A percentile compares a stretch with the other conserved stretches of the same genome.
Evolutionary conservation across 2,329 filamentous ascomycete genomes (phyloP).

Genomic region (Blumeria hordei): DNA sequence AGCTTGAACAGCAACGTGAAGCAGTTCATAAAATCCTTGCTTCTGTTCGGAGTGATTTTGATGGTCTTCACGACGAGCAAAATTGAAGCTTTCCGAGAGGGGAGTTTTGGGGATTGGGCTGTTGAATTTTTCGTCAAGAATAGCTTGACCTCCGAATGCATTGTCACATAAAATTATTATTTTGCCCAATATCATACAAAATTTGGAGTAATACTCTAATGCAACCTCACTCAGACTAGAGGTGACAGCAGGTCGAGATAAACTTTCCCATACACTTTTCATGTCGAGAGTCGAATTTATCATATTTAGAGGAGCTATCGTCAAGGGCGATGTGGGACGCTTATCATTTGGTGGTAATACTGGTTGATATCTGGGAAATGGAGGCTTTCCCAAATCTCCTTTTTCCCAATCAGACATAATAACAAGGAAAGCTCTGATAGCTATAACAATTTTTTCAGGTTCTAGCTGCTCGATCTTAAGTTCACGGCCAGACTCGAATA

Average conservation of each 20-base stretch:
- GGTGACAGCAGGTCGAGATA: slow-evolving; percentile 40
- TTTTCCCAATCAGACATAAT: slow-evolving; percentile 87
- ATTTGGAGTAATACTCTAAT: slow-evolving; percentile 67
- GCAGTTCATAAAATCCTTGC: slow-evolving; percentile 81
- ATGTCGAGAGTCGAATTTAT: slow-evolving; percentile 7
- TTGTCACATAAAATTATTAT: slow-evolving; percentile 94
- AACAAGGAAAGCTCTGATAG: slow-evolving; percentile 76
- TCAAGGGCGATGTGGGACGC: slow-evolving; percentile 24
- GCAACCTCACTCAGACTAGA: slow-evolving; percentile 48
- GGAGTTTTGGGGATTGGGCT: slow-evolving; percentile 78
- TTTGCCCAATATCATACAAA: slow-evolving; percentile 86
- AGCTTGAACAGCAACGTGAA: slow-evolving; percentile 88
- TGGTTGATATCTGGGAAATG: slow-evolving; percentile 46
- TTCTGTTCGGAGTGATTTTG: slow-evolving; percentile 54
- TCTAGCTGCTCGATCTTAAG: slow-evolving; percentile 69
- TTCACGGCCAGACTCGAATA: slow-evolving; percentile 42
- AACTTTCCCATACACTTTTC: slow-evolving; percentile 29
- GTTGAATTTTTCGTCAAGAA: slow-evolving; percentile 83
- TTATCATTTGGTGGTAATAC: slow-evolving; percentile 19
- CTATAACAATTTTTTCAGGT: slow-evolving; percentile 91
- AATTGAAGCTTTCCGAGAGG: slow-evolving; percentile 82
- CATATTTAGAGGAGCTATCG: slow-evolving; percentile 16
- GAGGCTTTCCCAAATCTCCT: slow-evolving; percentile 49
- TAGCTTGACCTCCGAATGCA: slow-evolving; percentile 86
- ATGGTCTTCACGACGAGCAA: slow-evolving; percentile 58